These are phyloP conservation scores for Candida taoyuanica DNA, from an alignment of 805 yeast species.

Conservation along the genomic window DNA sequence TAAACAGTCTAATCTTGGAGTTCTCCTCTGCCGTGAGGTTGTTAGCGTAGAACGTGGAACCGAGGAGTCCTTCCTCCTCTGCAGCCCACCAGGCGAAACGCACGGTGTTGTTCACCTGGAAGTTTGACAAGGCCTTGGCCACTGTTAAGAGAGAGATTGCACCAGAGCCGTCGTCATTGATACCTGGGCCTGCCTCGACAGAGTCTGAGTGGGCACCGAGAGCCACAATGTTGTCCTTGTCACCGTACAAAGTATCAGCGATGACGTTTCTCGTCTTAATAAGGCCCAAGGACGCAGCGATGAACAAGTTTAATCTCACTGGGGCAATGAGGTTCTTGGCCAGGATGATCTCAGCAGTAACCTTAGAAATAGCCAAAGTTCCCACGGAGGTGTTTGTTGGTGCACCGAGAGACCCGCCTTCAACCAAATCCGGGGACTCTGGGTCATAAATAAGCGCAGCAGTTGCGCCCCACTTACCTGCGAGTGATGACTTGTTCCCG, in stretches of 20 bases:
- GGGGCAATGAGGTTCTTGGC: constrained; percentile 21
- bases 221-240: constrained; percentile 79
- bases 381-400: constrained; percentile 66
- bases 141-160: constrained; percentile 80
- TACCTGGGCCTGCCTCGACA: constrained; percentile 90
- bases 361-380: constrained; percentile 57
- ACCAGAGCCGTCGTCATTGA: constrained; percentile 94
- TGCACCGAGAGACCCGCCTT: constrained; percentile 66
- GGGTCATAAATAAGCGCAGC: constrained; percentile 73
- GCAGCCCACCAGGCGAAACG: constrained; percentile 99
- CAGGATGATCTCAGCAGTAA: constrained; percentile 28
- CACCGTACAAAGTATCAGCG: constrained; percentile 83
- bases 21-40: constrained; percentile 66
- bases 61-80: constrained; percentile 92
- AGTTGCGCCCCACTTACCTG: constrained; percentile 71
- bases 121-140: constrained; percentile 74
- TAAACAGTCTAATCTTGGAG: constrained; percentile 74
- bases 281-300: constrained; percentile 66
- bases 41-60: constrained; percentile 75
- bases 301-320: constrained; percentile 36
- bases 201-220: constrained; percentile 94
- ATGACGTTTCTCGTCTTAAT: constrained; percentile 71
- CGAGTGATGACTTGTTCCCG: constrained; percentile 69
- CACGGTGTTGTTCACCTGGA: constrained; percentile 77
- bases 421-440: constrained; percentile 37